Evolutionary conservation across 495 filamentous ascomycete species (phyloP).

Genomic region (Neurospora sp.): DNA sequence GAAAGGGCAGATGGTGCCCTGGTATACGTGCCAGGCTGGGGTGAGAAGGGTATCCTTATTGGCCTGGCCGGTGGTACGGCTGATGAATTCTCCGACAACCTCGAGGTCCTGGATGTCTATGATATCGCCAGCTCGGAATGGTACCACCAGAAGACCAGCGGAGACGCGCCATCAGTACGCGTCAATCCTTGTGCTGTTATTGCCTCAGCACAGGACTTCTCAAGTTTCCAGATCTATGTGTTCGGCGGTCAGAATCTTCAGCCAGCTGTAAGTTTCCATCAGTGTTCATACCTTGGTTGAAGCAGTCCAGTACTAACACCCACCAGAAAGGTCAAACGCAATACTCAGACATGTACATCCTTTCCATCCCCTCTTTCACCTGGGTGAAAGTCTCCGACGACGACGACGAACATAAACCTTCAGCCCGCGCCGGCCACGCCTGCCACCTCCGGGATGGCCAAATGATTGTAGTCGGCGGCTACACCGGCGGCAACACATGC

Average conservation of each 20-base stretch:
- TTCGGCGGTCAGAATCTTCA: constrained; percentile 64
- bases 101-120: constrained; percentile 65
- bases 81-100: constrained; percentile 49
- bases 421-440: constrained; percentile 56
- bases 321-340: constrained; percentile 38
- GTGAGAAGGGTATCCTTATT: constrained; percentile 55
- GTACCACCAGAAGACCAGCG: constrained; percentile 64
- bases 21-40: constrained; percentile 64
- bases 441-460: constrained; percentile 61
- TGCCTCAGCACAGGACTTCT: constrained; percentile 58
- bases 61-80: constrained; percentile 59
- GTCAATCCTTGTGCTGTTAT: constrained; percentile 68
- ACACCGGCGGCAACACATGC: constrained; percentile 52
- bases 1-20: constrained; percentile 62
- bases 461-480: constrained; percentile 64
- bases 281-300: background rate
- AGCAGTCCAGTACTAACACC: background rate
- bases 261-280: constrained; percentile 31
- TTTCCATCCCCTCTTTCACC: constrained; percentile 62
- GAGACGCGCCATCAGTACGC: constrained; percentile 49
- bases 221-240: constrained; percentile 63
- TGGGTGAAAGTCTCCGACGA: constrained; percentile 55
- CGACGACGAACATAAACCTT: constrained; percentile 39
- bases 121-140: constrained; percentile 67
- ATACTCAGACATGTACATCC: constrained; percentile 67